Evolutionary conservation across 2,329 filamentous ascomycete species (phyloP), one percentile per base, ranked within the genome.

Genomic region (Canariomyces notabilis): DNA sequence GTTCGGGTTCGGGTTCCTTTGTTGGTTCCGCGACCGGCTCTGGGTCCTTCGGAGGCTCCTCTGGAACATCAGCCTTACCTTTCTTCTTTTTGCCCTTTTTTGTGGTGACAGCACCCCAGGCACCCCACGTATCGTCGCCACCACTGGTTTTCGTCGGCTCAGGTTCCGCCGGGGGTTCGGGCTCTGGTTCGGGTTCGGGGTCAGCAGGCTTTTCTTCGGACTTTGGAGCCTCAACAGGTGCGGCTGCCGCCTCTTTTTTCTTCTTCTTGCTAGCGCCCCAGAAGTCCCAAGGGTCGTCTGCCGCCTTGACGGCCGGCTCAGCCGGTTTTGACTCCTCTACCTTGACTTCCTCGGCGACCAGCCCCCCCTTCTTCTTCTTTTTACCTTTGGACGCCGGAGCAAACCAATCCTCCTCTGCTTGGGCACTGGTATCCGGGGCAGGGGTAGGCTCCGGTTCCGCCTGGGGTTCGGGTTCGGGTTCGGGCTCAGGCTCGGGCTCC

Each of bases 361-460:
- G 1, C 16, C 31, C 16, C 3, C 35, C 67, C 51, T 70, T 70
- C 56, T 73, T 74, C 55, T 73, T 75, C 53, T 71, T 68, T n/a
- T n/a, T n/a, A 35, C 68, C 62, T 41, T 67, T 64, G 15, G 54
- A 53, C 1, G 51, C 50, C 29, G 57, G 54, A n/a, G 53, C 47
- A 44, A 61, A 58, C 60, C 60, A 67, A 26, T 59, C 59, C 16
- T 66, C 60, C 14, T 62, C 60, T 18, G 44, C 23, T 15, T 35
- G 36, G n/a, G 38, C 26, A 9, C 40, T 33, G 12, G 40, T 20
- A 19, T 49, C 43, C 34, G 37, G 33, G 7, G 62, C 54, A 4
- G 58, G 53, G 7, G 61, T 59, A 14, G 57, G 51, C 15, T 57
- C 61, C 9, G 61, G 53, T 20, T 63, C 60, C 2, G 55, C 47